Conservation (phyloP, 345 rosid genomes). For the Aurinia saxatilis region DNA sequence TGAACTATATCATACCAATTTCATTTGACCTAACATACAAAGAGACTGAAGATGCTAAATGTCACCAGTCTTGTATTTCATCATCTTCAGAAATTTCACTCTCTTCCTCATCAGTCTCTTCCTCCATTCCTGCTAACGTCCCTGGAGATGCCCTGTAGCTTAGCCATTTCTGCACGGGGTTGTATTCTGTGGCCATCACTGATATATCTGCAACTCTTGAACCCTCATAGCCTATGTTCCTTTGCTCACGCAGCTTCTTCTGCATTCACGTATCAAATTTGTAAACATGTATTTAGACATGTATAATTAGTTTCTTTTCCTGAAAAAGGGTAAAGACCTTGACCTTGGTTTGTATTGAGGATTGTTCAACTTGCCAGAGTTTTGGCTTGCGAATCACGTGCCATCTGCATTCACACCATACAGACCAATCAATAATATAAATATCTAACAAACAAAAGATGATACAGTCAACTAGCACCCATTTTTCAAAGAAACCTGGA, state of each 20-base stretch:
- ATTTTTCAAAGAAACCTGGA: constrained; percentile 44
- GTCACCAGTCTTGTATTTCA: constrained; percentile 79
- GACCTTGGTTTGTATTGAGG: constrained; percentile 52
- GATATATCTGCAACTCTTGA: constrained; percentile 34
- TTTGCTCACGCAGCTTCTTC: constrained; percentile 46
- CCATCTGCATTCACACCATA: constrained; percentile 57
- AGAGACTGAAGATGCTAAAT: background rate
- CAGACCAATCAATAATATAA: background rate
- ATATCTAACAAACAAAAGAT: background rate
- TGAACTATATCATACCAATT: background rate
- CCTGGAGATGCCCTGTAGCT: constrained; percentile 33
- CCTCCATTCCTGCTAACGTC: constrained; percentile 18
- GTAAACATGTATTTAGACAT: constrained; percentile 2
- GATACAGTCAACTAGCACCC: constrained; percentile 7
- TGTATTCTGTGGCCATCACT: constrained; percentile 53
- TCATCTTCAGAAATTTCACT: constrained; percentile 46
- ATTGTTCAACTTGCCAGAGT: constrained; percentile 84
- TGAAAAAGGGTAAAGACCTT: background rate
- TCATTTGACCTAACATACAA: background rate
- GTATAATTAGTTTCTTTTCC: constrained; percentile 2
- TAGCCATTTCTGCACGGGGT: constrained; percentile 48
- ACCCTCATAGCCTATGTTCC: constrained; percentile 27
- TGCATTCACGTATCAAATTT: constrained; percentile 22
- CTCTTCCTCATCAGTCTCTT: constrained; percentile 9
- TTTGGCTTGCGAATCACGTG: constrained; percentile 78